These are phyloP conservation scores for Corchorus capsularis DNA, from an alignment of 345 rosid species.

Conservation along the genomic window DNA sequence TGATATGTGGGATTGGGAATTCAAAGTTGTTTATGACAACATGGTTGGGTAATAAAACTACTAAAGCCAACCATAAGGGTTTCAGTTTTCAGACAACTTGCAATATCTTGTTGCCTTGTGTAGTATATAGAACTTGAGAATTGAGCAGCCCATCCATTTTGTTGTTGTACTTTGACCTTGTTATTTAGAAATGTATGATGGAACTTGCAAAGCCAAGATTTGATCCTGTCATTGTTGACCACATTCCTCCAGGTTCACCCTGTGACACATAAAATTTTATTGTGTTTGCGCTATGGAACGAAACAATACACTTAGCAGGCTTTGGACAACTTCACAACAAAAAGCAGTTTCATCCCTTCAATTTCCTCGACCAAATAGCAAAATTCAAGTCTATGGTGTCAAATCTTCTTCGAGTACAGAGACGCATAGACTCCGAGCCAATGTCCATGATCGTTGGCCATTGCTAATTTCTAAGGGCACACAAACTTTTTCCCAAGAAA, in stretches of 20 bases:
- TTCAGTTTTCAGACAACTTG: not conserved
- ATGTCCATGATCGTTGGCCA: not conserved
- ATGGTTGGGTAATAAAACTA: not conserved
- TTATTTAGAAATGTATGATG: not conserved
- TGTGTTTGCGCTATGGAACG: not conserved
- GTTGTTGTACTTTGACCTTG: not conserved
- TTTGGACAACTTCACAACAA: not conserved
- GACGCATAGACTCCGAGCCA: too few species aligned
- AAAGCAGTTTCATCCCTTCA: not conserved
- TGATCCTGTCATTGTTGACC: not conserved
- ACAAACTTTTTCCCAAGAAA: not conserved
- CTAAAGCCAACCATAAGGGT: not conserved
- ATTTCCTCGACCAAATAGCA: not conserved
- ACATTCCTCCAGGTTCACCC: not conserved
- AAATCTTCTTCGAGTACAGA: too few species aligned
- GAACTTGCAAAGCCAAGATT: constrained; percentile 9
- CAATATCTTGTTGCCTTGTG: not conserved
- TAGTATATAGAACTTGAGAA: not conserved
- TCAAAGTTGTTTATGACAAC: not conserved
- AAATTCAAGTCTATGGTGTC: not conserved
- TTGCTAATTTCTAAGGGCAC: not conserved
- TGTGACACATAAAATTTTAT: not conserved
- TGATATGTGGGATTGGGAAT: not conserved
- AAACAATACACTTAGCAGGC: not conserved
- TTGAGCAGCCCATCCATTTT: not conserved